Evolutionary conservation across 2,329 filamentous ascomycete species (phyloP).

Genomic region (Thelonectria blattea): DNA sequence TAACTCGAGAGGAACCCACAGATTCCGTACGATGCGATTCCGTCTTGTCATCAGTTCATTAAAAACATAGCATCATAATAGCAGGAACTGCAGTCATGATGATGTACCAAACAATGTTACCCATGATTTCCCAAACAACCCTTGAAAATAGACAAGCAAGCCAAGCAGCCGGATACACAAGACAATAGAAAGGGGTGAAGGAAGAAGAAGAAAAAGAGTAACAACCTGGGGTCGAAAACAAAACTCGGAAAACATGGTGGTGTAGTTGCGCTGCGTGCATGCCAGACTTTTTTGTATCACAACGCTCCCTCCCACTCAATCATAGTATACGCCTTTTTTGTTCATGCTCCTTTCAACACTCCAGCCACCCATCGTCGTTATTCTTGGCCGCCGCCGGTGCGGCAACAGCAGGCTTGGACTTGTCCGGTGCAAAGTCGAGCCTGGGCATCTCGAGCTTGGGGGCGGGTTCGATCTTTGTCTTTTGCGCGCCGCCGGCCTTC

Average conservation of each 20-base stretch:
- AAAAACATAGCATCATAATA: slow-evolving; percentile 44
- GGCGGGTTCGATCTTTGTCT: slow-evolving; percentile 59
- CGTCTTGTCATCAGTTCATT: slow-evolving; percentile 48
- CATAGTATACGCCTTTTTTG: neutral
- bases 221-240: slow-evolving; percentile 21
- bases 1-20: slow-evolving; percentile 20
- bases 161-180: slow-evolving; percentile 32
- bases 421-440: slow-evolving; percentile 56
- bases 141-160: slow-evolving; percentile 1
- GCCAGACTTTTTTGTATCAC: slow-evolving; percentile 9
- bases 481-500: slow-evolving; percentile 46
- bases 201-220: slow-evolving; percentile 28
- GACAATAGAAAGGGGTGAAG: slow-evolving; percentile 25
- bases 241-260: slow-evolving; percentile 16
- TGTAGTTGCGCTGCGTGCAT: slow-evolving; percentile 11
- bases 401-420: slow-evolving; percentile 26
- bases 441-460: slow-evolving; percentile 68
- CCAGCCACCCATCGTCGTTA: slow-evolving; percentile 42
- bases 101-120: slow-evolving; percentile 37
- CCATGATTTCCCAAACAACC: slow-evolving; percentile 28
- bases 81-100: slow-evolving; percentile 36
- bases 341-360: slow-evolving; percentile 21
- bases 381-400: slow-evolving; percentile 26
- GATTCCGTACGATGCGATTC: slow-evolving; percentile 27
- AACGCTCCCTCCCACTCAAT: neutral